These are phyloP conservation scores for Narthecium ossifragum DNA, from an alignment of 106 monocot species.

Conservation along the genomic window DNA sequence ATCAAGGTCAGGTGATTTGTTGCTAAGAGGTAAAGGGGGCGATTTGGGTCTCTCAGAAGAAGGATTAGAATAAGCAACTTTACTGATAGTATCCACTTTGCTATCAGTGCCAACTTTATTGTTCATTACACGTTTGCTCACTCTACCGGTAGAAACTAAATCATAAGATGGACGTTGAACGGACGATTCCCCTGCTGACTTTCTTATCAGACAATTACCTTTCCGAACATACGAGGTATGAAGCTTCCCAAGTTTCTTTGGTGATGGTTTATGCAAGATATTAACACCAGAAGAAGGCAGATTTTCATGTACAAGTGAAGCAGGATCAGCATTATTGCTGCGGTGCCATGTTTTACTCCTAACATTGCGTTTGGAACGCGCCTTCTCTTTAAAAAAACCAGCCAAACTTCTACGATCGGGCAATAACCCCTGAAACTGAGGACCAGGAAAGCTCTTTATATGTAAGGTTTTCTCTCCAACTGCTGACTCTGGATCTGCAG, in stretches of 20 bases:
- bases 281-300: neutral
- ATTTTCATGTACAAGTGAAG: conserved; percentile 15
- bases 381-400: conserved; percentile 15
- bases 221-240: conserved; percentile 58
- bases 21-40: conserved; percentile 32
- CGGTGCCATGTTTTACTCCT: conserved; percentile 68
- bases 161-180: conserved; percentile 13
- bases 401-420: conserved; percentile 11
- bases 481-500: no score
- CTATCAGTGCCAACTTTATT: conserved; percentile 17
- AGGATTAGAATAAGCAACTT: conserved; percentile 22
- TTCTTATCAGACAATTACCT: conserved; percentile 68
- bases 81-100: conserved; percentile 17
- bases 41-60: conserved; percentile 51
- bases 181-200: conserved; percentile 29
- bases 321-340: conserved; percentile 14
- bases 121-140: no score
- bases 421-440: conserved; percentile 20
- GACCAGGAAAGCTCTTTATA: conserved; percentile 8
- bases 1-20: conserved; percentile 16
- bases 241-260: conserved; percentile 30
- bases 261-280: conserved; percentile 17
- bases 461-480: no score
- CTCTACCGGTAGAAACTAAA: no score
- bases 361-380: conserved; percentile 15